Evolutionary conservation across 805 yeast genomes (phyloP).

Genomic region (Zygoascus flipseniorum): DNA sequence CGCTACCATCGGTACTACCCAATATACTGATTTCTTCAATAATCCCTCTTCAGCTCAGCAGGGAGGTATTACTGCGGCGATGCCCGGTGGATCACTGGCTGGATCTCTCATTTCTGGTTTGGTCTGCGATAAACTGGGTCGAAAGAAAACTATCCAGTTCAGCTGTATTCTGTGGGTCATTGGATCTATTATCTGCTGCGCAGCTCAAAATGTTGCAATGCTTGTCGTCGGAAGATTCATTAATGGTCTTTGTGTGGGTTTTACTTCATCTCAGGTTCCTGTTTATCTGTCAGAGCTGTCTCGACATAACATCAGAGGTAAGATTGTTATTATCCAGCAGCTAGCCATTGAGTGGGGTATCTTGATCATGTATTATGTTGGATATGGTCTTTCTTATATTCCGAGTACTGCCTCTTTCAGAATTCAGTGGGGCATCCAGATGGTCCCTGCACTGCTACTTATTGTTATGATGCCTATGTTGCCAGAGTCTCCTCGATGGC

Average conservation of each 20-base stretch:
- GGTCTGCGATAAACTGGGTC: constrained; percentile 45
- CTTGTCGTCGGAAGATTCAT: constrained; percentile 41
- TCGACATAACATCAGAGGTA: constrained; percentile 52
- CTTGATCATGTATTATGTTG: constrained; percentile 47
- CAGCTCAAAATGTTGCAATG: constrained; percentile 23
- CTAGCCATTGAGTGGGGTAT: constrained; percentile 57
- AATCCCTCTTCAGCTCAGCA: constrained; percentile 48
- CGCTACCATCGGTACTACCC: constrained; percentile 41
- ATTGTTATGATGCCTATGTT: constrained; percentile 30
- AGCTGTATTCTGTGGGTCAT: constrained; percentile 50
- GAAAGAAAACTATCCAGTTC: constrained; percentile 43
- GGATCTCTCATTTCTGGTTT: constrained; percentile 55
- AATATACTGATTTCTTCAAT: constrained; percentile 46
- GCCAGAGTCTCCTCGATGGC: constrained; percentile 85
- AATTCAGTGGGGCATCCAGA: constrained; percentile 5
- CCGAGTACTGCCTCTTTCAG: constrained; percentile 16
- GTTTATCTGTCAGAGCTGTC: constrained; percentile 38
- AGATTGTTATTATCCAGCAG: constrained; percentile 52
- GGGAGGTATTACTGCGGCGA: constrained; percentile 66
- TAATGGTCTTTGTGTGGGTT: constrained; percentile 66
- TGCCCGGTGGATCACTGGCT: constrained; percentile 69
- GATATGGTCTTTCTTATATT: constrained; percentile 36
- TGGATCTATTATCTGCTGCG: constrained; percentile 49
- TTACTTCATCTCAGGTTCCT: constrained; percentile 29
- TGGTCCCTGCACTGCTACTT: constrained; percentile 5